These are phyloP conservation scores for Pleurotus tuoliensis DNA, from an alignment of 768 basidiomycete genomes.

Conservation along the genomic window DNA sequence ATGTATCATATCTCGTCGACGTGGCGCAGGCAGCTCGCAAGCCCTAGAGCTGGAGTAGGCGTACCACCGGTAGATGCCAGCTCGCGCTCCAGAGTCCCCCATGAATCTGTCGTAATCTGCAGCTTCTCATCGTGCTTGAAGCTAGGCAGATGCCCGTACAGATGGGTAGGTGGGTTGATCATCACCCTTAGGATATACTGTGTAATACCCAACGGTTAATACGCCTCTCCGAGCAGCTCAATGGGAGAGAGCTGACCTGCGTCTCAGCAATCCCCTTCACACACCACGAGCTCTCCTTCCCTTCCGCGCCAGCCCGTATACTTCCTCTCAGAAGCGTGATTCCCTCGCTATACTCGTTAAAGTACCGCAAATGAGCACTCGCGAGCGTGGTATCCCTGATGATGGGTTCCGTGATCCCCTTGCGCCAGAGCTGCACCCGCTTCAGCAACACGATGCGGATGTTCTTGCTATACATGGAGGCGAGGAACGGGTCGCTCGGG, in stretches of 20 bases:
- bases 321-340: constrained; percentile 26
- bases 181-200: constrained; percentile 36
- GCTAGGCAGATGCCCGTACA: constrained; percentile 27
- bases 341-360: constrained; percentile 32
- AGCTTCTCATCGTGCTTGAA: constrained; percentile 33
- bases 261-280: constrained; percentile 26
- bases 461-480: constrained; percentile 27
- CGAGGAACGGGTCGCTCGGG: constrained; percentile 31
- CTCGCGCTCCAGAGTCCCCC: constrained; percentile 34
- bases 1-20: background rate
- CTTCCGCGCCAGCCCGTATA: constrained; percentile 32
- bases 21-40: constrained; percentile 18
- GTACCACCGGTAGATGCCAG: constrained; percentile 30
- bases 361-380: constrained; percentile 17
- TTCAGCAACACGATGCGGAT: constrained; percentile 33
- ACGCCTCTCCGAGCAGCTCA: background rate
- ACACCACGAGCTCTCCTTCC: constrained; percentile 33
- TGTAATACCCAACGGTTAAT: background rate
- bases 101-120: constrained; percentile 34
- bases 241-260: constrained; percentile 17
- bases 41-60: constrained; percentile 37
- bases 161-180: constrained; percentile 25
- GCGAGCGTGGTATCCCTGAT: constrained; percentile 24
- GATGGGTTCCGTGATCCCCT: constrained; percentile 17
- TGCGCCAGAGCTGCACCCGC: constrained; percentile 26